Evolutionary conservation across 352 stramenopile genomes (phyloP).

Genomic region (Aphanomyces stellatus): DNA sequence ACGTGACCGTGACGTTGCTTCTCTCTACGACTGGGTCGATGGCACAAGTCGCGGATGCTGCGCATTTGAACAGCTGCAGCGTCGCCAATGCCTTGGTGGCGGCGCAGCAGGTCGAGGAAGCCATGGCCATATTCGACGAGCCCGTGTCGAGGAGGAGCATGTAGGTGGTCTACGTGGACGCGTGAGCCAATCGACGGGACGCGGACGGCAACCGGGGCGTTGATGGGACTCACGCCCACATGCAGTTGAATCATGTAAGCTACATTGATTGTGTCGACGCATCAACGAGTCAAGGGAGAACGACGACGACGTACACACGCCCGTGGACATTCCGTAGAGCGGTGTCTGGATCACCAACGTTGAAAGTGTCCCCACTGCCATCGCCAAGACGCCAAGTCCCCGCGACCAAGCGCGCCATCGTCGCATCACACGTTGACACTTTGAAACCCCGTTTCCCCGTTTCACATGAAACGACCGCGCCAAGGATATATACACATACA

Average conservation of each 20-base stretch:
- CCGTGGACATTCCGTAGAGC: constrained; percentile 57
- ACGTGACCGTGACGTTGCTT: constrained; percentile 50
- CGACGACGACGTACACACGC: constrained; percentile 30
- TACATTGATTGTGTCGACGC: background rate
- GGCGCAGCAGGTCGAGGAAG: constrained; percentile 67
- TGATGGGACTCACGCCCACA: background rate
- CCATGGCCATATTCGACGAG: constrained; percentile 70
- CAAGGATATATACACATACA: too few species aligned
- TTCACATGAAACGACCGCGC: too few species aligned
- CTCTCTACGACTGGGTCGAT: constrained; percentile 22
- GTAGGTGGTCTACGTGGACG: constrained; percentile 33
- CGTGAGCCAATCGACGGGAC: background rate
- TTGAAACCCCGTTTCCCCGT: too few species aligned
- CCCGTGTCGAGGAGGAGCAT: constrained; percentile 70
- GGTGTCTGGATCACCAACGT: constrained; percentile 47
- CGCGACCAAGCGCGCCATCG: too few species aligned
- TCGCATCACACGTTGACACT: too few species aligned
- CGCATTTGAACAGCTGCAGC: constrained; percentile 54
- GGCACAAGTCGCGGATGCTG: constrained; percentile 51
- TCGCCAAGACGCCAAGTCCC: too few species aligned
- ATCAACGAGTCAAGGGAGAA: constrained; percentile 12
- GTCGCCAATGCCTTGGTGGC: constrained; percentile 28
- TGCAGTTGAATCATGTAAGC: background rate
- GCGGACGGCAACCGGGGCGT: background rate
- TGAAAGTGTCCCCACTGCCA: too few species aligned